Evolutionary conservation across 441 rosid genomes (phyloP), one percentile per base, ranked within the genome.

Genomic region (Adansonia gregorii): DNA sequence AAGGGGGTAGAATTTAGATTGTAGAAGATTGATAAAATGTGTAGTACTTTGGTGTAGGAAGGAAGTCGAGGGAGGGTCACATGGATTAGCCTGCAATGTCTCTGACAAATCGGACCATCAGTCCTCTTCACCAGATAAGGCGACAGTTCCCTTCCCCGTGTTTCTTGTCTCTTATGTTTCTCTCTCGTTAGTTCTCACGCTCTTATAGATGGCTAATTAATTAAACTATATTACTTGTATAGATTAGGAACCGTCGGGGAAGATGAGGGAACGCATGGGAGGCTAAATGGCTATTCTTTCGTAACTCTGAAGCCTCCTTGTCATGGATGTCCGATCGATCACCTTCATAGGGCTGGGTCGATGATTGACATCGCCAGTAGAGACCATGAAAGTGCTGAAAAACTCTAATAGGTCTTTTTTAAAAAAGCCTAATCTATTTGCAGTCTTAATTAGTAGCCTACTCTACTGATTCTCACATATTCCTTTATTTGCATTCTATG

Each of bases 101-200:
- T 76, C 86, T 79, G 86, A 76, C 87, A 80, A 64, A 35, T 83
- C 78, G 82, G 85, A 82, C 83, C 83, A 77, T 73, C 67, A 22
- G 58, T 71, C 66, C 31, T 80, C 79, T 35, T 75, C 85, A 19
- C 78, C 80, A 49, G 80, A 78, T 59, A 67, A 81, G 46, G 80
- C 81, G 48, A 79, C 82, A 58, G n/a, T 65, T 75, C 71, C 74
- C 78, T n/a, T 75, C 71, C 69, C 78, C 8, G 8, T 22, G 43
- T 72, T 67, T 64, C 70, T 61, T 76, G 58, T 74, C 49, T 51
- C 66, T 80, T 72, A 49, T 49, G 11, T 61, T 15, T 49, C 55
- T 61, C 22, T 73, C 43, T 61, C 56, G 6, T 5, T 17, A 31
- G 39, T 31, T 31, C 58, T 4, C 59, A 20, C 43, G 0, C 59